A percentile compares a stretch with the other conserved stretches of the same genome.
Conservation (phyloP, 2,329 filamentous ascomycete species). For the Neopestalotiopsis sp. region DNA sequence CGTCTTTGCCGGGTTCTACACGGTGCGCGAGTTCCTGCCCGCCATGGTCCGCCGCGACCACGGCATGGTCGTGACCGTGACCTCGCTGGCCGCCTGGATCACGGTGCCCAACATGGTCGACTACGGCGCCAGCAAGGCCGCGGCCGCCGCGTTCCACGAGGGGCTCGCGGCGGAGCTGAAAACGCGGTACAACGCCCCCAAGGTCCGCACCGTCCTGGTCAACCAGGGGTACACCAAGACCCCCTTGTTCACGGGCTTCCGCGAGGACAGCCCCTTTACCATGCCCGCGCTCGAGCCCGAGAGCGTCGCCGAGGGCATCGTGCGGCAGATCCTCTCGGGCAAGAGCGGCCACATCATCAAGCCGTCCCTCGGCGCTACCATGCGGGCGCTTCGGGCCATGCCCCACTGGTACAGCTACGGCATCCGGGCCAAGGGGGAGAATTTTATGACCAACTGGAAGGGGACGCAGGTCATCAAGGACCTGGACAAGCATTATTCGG, state of each 20-base stretch:
- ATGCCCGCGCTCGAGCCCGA: constrained; percentile 60
- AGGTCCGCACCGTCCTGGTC: constrained; percentile 67
- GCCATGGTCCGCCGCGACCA: constrained; percentile 54
- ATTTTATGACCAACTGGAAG: constrained; percentile 48
- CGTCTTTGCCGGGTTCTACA: constrained; percentile 54
- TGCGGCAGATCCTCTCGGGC: constrained; percentile 62
- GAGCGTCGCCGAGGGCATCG: constrained; percentile 68
- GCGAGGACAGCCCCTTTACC: constrained; percentile 54
- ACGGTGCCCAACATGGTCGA: constrained; percentile 61
- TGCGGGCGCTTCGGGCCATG: constrained; percentile 53
- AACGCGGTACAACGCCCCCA: constrained; percentile 57
- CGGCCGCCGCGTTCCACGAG: constrained; percentile 64
- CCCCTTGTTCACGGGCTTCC: constrained; percentile 62
- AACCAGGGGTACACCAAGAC: constrained; percentile 68
- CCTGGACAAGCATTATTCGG: constrained; percentile 43
- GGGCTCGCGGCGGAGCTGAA: constrained; percentile 55
- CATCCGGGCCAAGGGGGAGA: constrained; percentile 48
- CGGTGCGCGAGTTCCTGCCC: constrained; percentile 56
- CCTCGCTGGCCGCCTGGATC: constrained; percentile 59
- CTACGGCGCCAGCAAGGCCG: constrained; percentile 64
- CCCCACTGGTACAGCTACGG: constrained; percentile 68
- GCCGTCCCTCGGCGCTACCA: constrained; percentile 48
- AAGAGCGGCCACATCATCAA: constrained; percentile 61
- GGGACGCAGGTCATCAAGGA: constrained; percentile 55
- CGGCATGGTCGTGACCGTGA: constrained; percentile 62